These are phyloP conservation scores for Hypoxylon subgilvum DNA, from an alignment of 495 filamentous ascomycete species.

Conservation along the genomic window DNA sequence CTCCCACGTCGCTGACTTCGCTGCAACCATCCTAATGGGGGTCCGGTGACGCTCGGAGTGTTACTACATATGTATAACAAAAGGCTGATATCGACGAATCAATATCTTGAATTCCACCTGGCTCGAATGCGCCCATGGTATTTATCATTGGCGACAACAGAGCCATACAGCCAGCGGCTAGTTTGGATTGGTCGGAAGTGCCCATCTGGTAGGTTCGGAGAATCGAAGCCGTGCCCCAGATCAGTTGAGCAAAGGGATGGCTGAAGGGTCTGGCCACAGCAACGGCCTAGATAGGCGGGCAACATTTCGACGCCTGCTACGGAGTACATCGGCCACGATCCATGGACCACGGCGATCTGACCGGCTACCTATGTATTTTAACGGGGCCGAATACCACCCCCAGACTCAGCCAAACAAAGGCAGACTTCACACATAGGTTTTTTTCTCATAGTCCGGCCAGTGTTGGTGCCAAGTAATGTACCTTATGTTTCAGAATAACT, in stretches of 20 bases:
- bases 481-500: slow-evolving; percentile 38
- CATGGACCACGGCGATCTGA: slow-evolving; percentile 1
- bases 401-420: slow-evolving; percentile 1
- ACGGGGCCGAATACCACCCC: slow-evolving; percentile 3
- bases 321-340: slow-evolving; percentile 21
- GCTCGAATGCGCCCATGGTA: slow-evolving; percentile 21
- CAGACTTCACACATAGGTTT: too few species aligned
- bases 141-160: slow-evolving; percentile 19
- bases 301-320: slow-evolving; percentile 30
- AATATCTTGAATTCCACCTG: slow-evolving; percentile 22
- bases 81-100: slow-evolving; percentile 38
- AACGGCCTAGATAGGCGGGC: slow-evolving; percentile 33
- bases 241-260: slow-evolving; percentile 32
- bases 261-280: slow-evolving; percentile 20
- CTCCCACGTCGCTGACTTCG: slow-evolving; percentile 34
- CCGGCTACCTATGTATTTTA: slow-evolving; percentile 17
- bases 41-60: slow-evolving; percentile 35
- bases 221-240: slow-evolving; percentile 32
- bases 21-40: slow-evolving; percentile 36
- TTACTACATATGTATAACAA: slow-evolving; percentile 39
- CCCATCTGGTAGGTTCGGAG: slow-evolving; percentile 44
- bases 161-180: slow-evolving; percentile 21
- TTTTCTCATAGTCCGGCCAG: slow-evolving; percentile 19
- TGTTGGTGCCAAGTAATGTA: slow-evolving; percentile 34
- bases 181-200: slow-evolving; percentile 29